Base-by-base conservation (phyloP, 2,329 filamentous ascomycete genomes). In the Alternaria gansuensis region DNA sequence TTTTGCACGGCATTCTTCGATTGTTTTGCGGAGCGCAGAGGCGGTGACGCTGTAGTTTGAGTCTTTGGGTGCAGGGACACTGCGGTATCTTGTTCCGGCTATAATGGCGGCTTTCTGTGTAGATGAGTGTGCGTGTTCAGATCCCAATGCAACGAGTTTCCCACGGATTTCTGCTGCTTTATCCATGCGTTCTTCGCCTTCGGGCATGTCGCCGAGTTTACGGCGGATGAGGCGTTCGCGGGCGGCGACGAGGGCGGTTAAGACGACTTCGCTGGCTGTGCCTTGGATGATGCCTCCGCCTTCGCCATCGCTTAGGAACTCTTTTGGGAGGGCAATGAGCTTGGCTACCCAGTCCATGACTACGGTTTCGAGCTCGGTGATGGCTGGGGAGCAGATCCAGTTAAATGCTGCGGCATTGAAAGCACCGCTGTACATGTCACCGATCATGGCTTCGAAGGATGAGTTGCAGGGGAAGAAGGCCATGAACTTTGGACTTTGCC, bases 211-310 rank as follows among this genome's bases (percentile, higher is more conserved):
- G 5, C 57, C 61, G 3, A 76, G 55, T 21, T 64, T 63, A n/a
- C 74, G 55, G 71, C 97, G 92, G 8, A 78, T 62, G 9, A 74
- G 51, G 8, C 76, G 64, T 73, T 97, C 94, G 11, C 93, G 83
- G 0, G 94, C 94, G 2, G 93, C 93, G 2, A 96, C 90, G 83
- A 97, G 90, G 64, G 90, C 88, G 0, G 92, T 96, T 5, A 95
- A 86, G 41, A 97, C 85, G 13, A 93, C 91, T 79, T 98, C 94
- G 59, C 89, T 93, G 0, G 94, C 93, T 33, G 89, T 93, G 23
- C 94, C 93, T 76, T 97, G 93, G 62, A 98, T 95, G n/a, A 97
- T 93, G 31, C 94, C 94, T 21, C 94, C 94, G 37, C 93, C 93
- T 58, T 87, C 84, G 0, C 88, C 89, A 0, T 88, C 87, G 46